These are phyloP conservation scores for Chrysoporthe puriensis DNA, from an alignment of 2,329 filamentous ascomycete species.

Conservation along the genomic window DNA sequence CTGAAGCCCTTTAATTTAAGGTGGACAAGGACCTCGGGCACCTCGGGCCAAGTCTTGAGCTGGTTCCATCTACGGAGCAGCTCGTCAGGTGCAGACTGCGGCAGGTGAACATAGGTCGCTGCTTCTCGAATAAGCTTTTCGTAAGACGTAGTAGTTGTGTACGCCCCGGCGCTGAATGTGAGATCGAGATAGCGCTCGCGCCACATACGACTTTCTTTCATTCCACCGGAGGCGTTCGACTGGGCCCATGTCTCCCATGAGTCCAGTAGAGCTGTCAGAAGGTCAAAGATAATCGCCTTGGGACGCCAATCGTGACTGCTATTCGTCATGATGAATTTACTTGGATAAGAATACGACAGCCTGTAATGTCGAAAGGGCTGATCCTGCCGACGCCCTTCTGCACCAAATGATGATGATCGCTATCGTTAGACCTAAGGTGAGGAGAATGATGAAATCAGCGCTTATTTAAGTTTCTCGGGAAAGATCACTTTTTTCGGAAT, in stretches of 20 bases:
- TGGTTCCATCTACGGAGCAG: slow-evolving; percentile 37
- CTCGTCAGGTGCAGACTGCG: slow-evolving; percentile 34
- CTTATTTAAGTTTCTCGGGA: too few relatives aligned
- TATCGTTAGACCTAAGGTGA: too few relatives aligned
- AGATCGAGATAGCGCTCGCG: slow-evolving; percentile 43
- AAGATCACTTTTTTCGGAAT: background rate
- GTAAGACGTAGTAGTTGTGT: slow-evolving; percentile 35
- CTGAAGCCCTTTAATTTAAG: slow-evolving; percentile 37
- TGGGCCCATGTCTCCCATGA: slow-evolving; percentile 45
- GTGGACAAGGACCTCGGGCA: slow-evolving; percentile 2
- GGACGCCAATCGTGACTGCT: slow-evolving; percentile 33
- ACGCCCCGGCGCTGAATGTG: slow-evolving; percentile 41
- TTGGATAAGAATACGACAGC: background rate
- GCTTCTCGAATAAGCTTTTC: slow-evolving; percentile 38
- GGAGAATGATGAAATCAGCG: too few relatives aligned
- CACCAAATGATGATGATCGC: too few relatives aligned
- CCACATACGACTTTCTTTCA: slow-evolving; percentile 39
- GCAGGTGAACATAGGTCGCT: slow-evolving; percentile 38
- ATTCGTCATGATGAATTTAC: background rate
- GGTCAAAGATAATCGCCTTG: slow-evolving; percentile 44
- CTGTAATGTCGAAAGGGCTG: too few relatives aligned
- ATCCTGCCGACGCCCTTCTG: background rate
- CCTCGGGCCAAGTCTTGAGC: slow-evolving; percentile 32
- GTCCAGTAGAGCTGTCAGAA: slow-evolving; percentile 45
- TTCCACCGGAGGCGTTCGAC: slow-evolving; percentile 34